Conservation (phyloP, 1,139 yeast genomes). For the Martiniozyma asiatica region DNA sequence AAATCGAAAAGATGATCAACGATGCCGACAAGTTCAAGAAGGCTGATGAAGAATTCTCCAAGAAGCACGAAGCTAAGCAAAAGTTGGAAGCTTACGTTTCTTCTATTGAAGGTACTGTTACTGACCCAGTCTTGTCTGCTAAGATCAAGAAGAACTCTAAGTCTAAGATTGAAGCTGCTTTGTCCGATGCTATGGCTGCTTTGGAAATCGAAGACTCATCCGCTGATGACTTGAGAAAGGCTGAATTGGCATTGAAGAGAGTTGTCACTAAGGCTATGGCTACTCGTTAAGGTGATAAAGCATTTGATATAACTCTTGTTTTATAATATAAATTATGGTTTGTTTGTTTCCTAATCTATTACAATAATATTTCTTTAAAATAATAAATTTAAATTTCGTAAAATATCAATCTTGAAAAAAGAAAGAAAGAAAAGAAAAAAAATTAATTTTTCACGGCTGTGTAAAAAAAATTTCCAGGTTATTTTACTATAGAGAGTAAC, state of each 20-base stretch:
- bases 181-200: slow-evolving; percentile 97
- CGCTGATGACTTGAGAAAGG: slow-evolving; percentile 98
- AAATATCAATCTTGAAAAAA: too few relatives aligned
- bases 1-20: slow-evolving; percentile 96
- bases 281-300: slow-evolving; percentile 65
- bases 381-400: too few relatives aligned
- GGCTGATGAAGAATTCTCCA: slow-evolving; percentile 98
- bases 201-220: slow-evolving; percentile 93
- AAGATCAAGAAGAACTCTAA: slow-evolving; percentile 97
- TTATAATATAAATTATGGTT: slow-evolving; percentile 1
- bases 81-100: slow-evolving; percentile 98
- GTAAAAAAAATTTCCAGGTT: too few relatives aligned
- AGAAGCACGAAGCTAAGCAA: slow-evolving; percentile 99
- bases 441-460: too few relatives aligned
- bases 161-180: slow-evolving; percentile 97
- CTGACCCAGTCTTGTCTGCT: slow-evolving; percentile 97
- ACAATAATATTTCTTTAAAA: too few relatives aligned
- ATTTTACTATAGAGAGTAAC: background rate
- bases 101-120: slow-evolving; percentile 90
- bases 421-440: too few relatives aligned
- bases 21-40: slow-evolving; percentile 99
- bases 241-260: slow-evolving; percentile 98
- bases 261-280: slow-evolving; percentile 99
- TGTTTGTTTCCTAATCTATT: slow-evolving; percentile 3
- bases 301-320: slow-evolving; percentile 2